Evolutionary conservation across 805 yeast species (phyloP), one percentile per base, ranked within the genome.

Genomic region (Ogataea kodamae): DNA sequence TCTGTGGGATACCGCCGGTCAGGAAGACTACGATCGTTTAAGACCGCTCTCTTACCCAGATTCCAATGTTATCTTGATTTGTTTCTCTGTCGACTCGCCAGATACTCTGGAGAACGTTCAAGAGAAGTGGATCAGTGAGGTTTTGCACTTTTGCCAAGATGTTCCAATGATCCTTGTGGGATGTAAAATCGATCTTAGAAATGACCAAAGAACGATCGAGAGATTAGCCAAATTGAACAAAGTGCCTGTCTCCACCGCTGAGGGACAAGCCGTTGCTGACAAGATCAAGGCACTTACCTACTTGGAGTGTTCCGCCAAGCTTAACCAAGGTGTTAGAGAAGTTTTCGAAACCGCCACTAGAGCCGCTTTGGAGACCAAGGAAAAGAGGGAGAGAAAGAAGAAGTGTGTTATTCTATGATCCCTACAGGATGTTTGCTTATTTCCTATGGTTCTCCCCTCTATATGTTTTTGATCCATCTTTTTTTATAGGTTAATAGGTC

Each of bases 1-100:
- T 6, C 70, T 88, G 49, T 88, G 96, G 96, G 96, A 88, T 87
- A 88, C 96, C 49, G 96, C 97, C 37, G 97, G 97, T 47, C 97
- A 88, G 75, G 97, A 88, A 71, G 97, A 89, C 69, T 88, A 88
- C 60, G 96, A 87, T 64, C 83, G 96, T 64, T 70, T 86, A 51
- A 81, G 95, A 66, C 95, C 96, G 26, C 69, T 86, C 46, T 81
- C 90, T 9, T 88, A 88, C 64, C 96, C 96, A 43, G 95, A 88
- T 61, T 82, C 95, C 23, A 84, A 86, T 59, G 96, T 88, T 44
- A 83, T 88, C 41, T 72, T 88, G 57, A 86, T 88, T 53, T 88
- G 96, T 73, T 88, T 87, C 69, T 78, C 95, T 12, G 75, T 88
- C 45, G 95, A 86, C 58, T 72, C 88, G 25, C 96, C 96, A 49